Base-by-base conservation (phyloP, 2,329 filamentous ascomycete genomes). In the Fusarium napiforme region DNA sequence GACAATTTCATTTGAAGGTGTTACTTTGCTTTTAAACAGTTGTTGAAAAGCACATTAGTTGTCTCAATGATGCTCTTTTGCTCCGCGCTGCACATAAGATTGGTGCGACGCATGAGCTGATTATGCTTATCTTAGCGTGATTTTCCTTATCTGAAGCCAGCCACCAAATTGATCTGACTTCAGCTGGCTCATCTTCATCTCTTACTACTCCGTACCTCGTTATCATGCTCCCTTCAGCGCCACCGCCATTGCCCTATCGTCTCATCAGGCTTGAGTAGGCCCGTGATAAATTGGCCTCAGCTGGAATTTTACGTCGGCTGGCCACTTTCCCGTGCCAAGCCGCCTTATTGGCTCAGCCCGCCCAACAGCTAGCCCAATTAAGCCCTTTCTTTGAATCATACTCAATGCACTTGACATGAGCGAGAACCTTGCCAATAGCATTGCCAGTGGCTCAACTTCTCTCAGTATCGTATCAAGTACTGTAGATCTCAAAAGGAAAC, bases 241-340 rank as follows among this genome's bases (percentile, higher is more conserved):
- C 14, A 19, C 34, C 16, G 30, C 4, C 14, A 19, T 50, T 19
- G 3, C 16, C 2, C 14, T 34, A 12, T 11, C 16, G 2, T 50
- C 8, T 23, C 9, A 19, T 5, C 5, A 9, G 16, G 1, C n/a
- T 23, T 23, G 2, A 10, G 0, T 23, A n/a, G 16, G 11, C 2
- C 1, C 23, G 2, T 23, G 2, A 15, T 10, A 7, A 19, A 4
- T 6, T 34, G 1, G 18, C 5, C 2, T 10, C 2, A 23, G 14
- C 16, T 30, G 7, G 14, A 0, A 9, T 3, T 30, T 47, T n/a
- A 11, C 9, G 6, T n/a, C 3, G 21, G 19, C 14, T 19, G 4
- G 9, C 3, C 11, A 4, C 7, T 47, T 16, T 11, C 45, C 9
- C 45, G 1, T 30, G 14, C 6, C 45, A 34, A 11, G 7, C 4